Evolutionary conservation across 2,329 filamentous ascomycete species (phyloP).

Genomic region (Curvularia hawaiiensis): DNA sequence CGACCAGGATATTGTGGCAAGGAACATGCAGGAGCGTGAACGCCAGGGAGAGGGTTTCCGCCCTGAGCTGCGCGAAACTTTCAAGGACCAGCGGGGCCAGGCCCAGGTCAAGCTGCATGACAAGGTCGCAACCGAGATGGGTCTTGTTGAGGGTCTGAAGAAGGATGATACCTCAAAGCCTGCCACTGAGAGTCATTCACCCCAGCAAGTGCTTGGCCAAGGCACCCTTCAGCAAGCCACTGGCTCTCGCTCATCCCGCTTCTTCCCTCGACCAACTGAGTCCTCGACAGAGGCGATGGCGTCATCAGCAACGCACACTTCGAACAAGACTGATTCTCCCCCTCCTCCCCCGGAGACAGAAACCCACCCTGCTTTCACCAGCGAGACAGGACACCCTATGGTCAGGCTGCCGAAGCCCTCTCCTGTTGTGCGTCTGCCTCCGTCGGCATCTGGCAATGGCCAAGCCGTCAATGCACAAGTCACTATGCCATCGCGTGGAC

Average conservation of each 20-base stretch:
- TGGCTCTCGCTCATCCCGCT: constrained; percentile 43
- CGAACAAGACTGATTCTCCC: constrained; percentile 38
- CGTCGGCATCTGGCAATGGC: constrained; percentile 51
- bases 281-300: constrained; percentile 30
- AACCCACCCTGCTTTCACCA: constrained; percentile 74
- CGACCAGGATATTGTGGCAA: constrained; percentile 31
- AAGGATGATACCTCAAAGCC: constrained; percentile 37
- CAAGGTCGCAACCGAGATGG: constrained; percentile 27
- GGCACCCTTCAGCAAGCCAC: constrained; percentile 32
- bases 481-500: constrained; percentile 44
- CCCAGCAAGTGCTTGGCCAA: constrained; percentile 30
- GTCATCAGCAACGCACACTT: constrained; percentile 23
- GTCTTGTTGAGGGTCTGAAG: constrained; percentile 21
- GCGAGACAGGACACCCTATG: constrained; percentile 67
- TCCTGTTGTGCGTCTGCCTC: constrained; percentile 82
- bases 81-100: constrained; percentile 38
- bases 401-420: constrained; percentile 72
- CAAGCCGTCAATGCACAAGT: constrained; percentile 45
- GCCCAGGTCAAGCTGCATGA: constrained; percentile 37
- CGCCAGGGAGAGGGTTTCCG: constrained; percentile 36
- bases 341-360: constrained; percentile 71
- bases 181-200: constrained; percentile 27
- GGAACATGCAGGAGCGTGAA: constrained; percentile 37
- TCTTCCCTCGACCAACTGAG: constrained; percentile 44
- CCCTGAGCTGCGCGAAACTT: constrained; percentile 42